Percentiles rank a stretch among this genome's conserved stretches.
Evolutionary conservation across 345 rosid genomes (phyloP).

Genomic region (Stellera chamaejasme): DNA sequence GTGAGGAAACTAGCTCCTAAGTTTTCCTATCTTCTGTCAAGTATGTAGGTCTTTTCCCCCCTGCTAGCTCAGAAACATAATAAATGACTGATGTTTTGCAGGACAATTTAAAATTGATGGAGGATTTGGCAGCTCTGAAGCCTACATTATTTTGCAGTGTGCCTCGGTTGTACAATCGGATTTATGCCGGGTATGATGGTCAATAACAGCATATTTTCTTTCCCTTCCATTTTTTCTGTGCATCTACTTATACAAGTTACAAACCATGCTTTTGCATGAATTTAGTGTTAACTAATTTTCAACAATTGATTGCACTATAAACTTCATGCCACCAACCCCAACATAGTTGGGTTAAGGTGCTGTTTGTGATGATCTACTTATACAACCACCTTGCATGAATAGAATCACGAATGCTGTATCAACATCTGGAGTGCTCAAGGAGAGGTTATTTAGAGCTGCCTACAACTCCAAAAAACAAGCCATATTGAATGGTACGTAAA

Average conservation of each 20-base stretch:
- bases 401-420: constrained; percentile 72
- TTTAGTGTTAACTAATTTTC: too few species aligned
- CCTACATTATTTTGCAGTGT: constrained; percentile 91
- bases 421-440: constrained; percentile 60
- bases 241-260: constrained; percentile 7
- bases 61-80: too few species aligned
- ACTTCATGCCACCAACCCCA: too few species aligned
- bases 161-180: constrained; percentile 82
- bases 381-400: constrained; percentile 16
- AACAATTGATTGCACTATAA: too few species aligned
- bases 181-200: constrained; percentile 64
- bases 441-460: constrained; percentile 67
- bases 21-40: background rate
- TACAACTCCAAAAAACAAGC: constrained; percentile 87
- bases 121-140: constrained; percentile 71
- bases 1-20: background rate
- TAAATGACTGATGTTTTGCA: constrained; percentile 23
- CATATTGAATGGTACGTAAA: constrained; percentile 45
- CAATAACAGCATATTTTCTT: constrained; percentile 6
- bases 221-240: constrained; percentile 6
- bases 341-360: too few species aligned
- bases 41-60: too few species aligned
- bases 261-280: too few species aligned
- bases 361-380: background rate
- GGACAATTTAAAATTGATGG: constrained; percentile 81